Base-by-base conservation (phyloP, 371 early-diverging fungal species). In the Nematocida displodere region DNA sequence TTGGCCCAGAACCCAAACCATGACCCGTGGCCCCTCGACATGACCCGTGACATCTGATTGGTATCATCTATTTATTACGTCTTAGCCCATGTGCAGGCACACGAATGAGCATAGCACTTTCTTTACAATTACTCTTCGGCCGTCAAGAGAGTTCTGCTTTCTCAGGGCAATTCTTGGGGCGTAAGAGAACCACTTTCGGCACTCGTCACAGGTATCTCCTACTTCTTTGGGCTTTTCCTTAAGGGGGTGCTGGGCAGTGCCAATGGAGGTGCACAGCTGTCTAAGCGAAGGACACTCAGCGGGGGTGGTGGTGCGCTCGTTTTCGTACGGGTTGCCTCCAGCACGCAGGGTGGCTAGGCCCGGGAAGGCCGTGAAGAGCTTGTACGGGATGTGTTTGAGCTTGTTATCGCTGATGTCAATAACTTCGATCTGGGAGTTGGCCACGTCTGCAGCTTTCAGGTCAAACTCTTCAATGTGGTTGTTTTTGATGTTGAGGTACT, bases 401-500 rank as follows among this genome's bases (percentile, higher is more conserved):
- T 47, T 36, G 36, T 77, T 77, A 15, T 66, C 65, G 53, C 77
- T 59, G 15, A 77, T 22, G 39, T 77, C 77, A 36, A 83, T 79
- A 64, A 81, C 76, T 47, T 71, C 78, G 11, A 83, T 54, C n/a
- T 50, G 44, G 24, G 68, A 66, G 11, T 50, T 62, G 8, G 42
- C 40, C 7, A 44, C 47, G 3, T 31, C 37, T 24, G 77, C 33
- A 0, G 39, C 40, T n/a, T 75, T 34, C 28, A 76, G 28, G n/a
- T 66, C 48, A 26, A 83, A 63, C 44, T 79, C 63, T 55, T 59
- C 33, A 13, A 83, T 77, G 44, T 54, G 42, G 63, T 83, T 83
- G 52, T 65, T 76, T 59, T 80, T 80, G 34, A 82, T 47, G 58
- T 83, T 83, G 20, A 83, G 49, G 49, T 83, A 83, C 56, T 64